Evolutionary conservation across 2,329 filamentous ascomycete species (phyloP).

Genomic region (Onygenales sp.): DNA sequence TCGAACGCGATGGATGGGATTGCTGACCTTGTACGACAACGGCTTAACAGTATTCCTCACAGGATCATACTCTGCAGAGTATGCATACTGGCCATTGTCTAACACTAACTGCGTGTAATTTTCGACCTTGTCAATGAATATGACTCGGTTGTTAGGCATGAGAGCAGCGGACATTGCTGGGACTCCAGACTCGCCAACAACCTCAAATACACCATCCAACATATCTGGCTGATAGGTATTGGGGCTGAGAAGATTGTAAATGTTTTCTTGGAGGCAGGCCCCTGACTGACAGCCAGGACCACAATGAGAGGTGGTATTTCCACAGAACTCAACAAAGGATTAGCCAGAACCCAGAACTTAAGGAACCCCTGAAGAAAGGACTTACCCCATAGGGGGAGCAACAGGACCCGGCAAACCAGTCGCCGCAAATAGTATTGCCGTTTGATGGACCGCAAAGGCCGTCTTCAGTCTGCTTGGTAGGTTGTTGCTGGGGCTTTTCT

Average conservation of each 20-base stretch:
- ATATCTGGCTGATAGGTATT: conserved; percentile 12
- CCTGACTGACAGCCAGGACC: conserved; percentile 49
- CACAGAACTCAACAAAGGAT: conserved; percentile 20
- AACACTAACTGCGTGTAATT: conserved; percentile 51
- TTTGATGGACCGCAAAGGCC: conserved; percentile 45
- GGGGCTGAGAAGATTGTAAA: background rate
- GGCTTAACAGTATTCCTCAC: conserved; percentile 36
- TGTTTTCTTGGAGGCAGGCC: conserved; percentile 27
- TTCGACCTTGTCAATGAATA: conserved; percentile 56
- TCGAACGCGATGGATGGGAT: background rate
- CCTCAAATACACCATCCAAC: conserved; percentile 38
- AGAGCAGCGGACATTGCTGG: conserved; percentile 54
- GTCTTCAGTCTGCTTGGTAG: conserved; percentile 21
- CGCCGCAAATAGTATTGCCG: conserved; percentile 41
- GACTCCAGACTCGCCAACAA: conserved; percentile 50
- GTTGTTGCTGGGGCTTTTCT: background rate
- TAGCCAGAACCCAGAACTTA: background rate
- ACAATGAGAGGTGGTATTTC: conserved; percentile 40
- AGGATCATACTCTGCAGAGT: conserved; percentile 52
- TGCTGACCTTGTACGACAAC: conserved; percentile 36
- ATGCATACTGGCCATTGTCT: conserved; percentile 46
- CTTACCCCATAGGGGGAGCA: conserved; percentile 52
- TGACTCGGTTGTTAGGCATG: conserved; percentile 48
- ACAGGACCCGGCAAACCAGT: conserved; percentile 44
- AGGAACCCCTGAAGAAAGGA: background rate